A percentile compares a stretch with the other conserved stretches of the same genome.
These are phyloP conservation scores for Colletotrichum cereale DNA, from an alignment of 2,329 filamentous ascomycete genomes.

Conservation along the genomic window DNA sequence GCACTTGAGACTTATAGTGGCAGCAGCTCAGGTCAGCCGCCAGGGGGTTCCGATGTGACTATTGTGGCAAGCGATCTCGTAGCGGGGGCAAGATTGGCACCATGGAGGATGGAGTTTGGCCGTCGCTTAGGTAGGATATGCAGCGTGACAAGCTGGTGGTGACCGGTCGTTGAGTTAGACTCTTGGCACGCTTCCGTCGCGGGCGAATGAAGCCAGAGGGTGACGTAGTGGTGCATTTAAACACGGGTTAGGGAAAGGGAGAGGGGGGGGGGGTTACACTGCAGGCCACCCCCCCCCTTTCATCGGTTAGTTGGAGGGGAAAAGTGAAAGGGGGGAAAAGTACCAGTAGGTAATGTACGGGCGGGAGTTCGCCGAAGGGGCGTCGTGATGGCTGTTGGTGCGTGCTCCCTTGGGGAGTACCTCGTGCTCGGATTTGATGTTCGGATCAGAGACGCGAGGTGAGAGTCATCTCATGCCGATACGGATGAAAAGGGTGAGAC, in stretches of 20 bases:
- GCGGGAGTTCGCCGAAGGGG: conserved; percentile 5
- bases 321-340: no score
- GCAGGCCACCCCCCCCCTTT: no score
- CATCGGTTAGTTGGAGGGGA: no score
- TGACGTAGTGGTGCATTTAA: conserved; percentile 34
- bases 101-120: conserved; percentile 4
- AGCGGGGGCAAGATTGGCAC: conserved; percentile 29
- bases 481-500: neutral
- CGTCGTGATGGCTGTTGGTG: neutral
- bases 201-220: conserved; percentile 26
- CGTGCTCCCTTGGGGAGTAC: neutral
- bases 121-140: conserved; percentile 5
- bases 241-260: neutral
- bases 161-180: conserved; percentile 38
- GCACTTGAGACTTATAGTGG: neutral
- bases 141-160: conserved; percentile 34
- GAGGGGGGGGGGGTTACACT: conserved; percentile 1
- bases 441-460: conserved; percentile 20
- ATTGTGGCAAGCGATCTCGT: neutral
- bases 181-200: conserved; percentile 27
- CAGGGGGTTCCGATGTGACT: no score
- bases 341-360: neutral
- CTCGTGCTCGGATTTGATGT: conserved; percentile 27
- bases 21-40: no score
- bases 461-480: conserved; percentile 14